Base-by-base conservation (phyloP, 2,329 filamentous ascomycete genomes). In the Fusarium palustre region DNA sequence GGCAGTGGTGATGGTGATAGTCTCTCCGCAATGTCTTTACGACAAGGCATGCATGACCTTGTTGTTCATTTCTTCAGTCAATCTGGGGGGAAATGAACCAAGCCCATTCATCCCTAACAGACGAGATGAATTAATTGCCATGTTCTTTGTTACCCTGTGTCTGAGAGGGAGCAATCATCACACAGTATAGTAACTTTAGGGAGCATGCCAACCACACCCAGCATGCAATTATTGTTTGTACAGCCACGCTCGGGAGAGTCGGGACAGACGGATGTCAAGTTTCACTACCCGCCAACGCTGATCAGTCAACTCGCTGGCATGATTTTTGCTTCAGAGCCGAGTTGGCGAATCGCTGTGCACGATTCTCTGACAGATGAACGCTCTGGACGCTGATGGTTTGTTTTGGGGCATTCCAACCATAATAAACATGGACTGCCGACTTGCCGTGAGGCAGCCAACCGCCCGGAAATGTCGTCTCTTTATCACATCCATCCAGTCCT, bases 221-320 rank as follows among this genome's bases (percentile, higher is more conserved):
- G 36, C 59, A 38, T 49, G 45, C 18, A 53, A 34, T 70, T 64
- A 50, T 50, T 59, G 24, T 16, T 56, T 56, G 59, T 65, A 70
- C 67, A 70, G 67, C 67, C 67, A 70, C 67, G 25, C 67, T 70
- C 67, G 67, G 67, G 45, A 65, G 33, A 45, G 34, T 70, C 67
- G 67, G 67, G 45, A 65, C 36, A 45, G 34, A 70, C 64, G 64
- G 67, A 70, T 52, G 59, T 61, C 52, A 52, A 48, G 62, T 65
- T 65, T 65, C 57, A 54, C 42, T 54, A 66, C 52, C 39, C 47
- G 50, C 66, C 49, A 56, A 43, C 41, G 46, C 54, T 38, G 55
- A 56, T 52, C 54, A 59, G 67, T 60, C 31, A 39, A 49, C 42
- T 55, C 58, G 58, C 47, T 56, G 36, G 25, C 42, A 46, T 66